Conservation (phyloP, 805 yeast genomes). For the Candida caryicola region DNA sequence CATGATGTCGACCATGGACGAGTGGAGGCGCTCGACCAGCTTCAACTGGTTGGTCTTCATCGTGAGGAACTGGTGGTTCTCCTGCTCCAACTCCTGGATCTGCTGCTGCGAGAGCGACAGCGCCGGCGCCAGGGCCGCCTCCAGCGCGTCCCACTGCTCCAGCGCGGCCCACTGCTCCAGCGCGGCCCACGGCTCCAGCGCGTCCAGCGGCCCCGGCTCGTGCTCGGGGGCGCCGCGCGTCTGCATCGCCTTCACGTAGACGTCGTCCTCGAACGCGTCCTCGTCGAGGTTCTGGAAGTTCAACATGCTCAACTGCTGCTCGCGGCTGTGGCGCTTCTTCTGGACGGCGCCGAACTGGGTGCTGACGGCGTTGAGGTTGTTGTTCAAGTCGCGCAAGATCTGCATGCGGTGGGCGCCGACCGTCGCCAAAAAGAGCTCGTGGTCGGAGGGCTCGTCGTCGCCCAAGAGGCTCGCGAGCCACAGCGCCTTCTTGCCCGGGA, state of each 20-base stretch:
- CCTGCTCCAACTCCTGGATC: constrained; percentile 53
- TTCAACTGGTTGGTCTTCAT: constrained; percentile 58
- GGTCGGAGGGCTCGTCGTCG: constrained; percentile 33
- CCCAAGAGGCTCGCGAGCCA: constrained; percentile 23
- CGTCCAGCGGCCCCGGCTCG: neutral
- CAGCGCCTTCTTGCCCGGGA: constrained; percentile 9
- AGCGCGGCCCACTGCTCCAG: too few species aligned
- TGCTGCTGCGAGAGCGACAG: constrained; percentile 49
- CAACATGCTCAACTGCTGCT: constrained; percentile 29
- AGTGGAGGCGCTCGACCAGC: constrained; percentile 58
- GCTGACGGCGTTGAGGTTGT: constrained; percentile 42
- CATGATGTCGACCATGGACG: constrained; percentile 68
- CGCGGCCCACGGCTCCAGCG: too few species aligned
- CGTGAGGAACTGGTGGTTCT: constrained; percentile 54
- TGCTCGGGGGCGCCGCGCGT: neutral
- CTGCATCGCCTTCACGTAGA: neutral
- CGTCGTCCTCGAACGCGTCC: constrained; percentile 11
- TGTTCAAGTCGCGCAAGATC: constrained; percentile 47
- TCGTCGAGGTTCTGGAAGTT: constrained; percentile 44
- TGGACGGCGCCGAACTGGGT: constrained; percentile 48
- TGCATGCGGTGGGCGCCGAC: constrained; percentile 47
- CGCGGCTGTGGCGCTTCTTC: constrained; percentile 45
- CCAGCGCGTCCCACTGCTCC: too few species aligned
- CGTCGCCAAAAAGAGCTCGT: constrained; percentile 33
- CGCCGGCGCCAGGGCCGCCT: neutral